A percentile compares a stretch with the other conserved stretches of the same genome.
These are phyloP conservation scores for Ustilago bromivora DNA, from an alignment of 1,284 basidiomycete genomes.

Conservation along the genomic window DNA sequence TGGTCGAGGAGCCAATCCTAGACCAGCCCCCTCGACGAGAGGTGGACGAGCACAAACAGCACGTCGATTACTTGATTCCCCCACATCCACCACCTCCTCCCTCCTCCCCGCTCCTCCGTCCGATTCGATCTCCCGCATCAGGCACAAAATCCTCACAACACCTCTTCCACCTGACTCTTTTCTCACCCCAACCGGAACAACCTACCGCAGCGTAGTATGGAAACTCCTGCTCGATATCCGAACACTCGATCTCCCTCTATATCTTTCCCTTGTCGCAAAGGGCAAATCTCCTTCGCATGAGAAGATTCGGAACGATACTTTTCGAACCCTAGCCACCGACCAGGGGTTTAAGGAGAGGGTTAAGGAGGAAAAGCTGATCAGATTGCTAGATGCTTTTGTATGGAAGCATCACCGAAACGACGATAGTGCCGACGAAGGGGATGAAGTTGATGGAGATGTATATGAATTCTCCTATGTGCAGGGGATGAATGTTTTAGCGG, in stretches of 20 bases:
- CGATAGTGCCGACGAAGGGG: slow-evolving; percentile 73
- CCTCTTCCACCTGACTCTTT: slow-evolving; percentile 33
- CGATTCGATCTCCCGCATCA: slow-evolving; percentile 34
- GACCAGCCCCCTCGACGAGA: not conserved
- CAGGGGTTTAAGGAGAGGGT: slow-evolving; percentile 93
- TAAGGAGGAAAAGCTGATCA: slow-evolving; percentile 93
- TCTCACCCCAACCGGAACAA: slow-evolving; percentile 24
- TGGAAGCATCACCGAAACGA: slow-evolving; percentile 80
- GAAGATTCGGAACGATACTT: slow-evolving; percentile 74
- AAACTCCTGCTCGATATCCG: slow-evolving; percentile 58
- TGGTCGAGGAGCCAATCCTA: slow-evolving; percentile 3
- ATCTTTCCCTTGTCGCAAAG: slow-evolving; percentile 53
- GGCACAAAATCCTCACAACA: slow-evolving; percentile 42
- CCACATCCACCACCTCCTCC: slow-evolving; percentile 8
- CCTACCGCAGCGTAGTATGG: slow-evolving; percentile 55
- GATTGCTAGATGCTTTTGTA: slow-evolving; percentile 93
- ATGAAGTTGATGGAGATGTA: slow-evolving; percentile 63
- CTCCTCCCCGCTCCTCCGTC: slow-evolving; percentile 5
- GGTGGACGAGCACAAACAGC: slow-evolving; percentile 7
- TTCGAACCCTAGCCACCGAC: slow-evolving; percentile 92
- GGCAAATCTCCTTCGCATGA: slow-evolving; percentile 57
- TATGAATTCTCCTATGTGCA: slow-evolving; percentile 90
- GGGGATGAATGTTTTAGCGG: slow-evolving; percentile 98
- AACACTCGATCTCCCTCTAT: slow-evolving; percentile 37
- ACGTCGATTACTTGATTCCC: slow-evolving; percentile 13